Evolutionary conservation across 1,139 yeast genomes (phyloP).

Genomic region (Williopsis jadinii): DNA sequence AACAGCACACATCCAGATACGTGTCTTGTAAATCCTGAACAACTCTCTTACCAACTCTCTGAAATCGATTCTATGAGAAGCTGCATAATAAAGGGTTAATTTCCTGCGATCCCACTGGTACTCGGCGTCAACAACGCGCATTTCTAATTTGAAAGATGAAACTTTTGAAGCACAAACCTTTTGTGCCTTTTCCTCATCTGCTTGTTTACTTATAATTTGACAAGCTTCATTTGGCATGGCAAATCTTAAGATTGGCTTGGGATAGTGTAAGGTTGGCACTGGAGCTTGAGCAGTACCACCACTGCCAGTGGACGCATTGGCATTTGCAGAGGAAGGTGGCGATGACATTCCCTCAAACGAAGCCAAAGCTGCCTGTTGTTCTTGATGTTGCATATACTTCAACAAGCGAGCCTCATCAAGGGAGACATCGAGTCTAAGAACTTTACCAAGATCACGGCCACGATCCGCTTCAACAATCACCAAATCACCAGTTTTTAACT

Average conservation of each 20-base stretch:
- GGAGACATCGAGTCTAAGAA: conserved; percentile 59
- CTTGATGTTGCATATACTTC: conserved; percentile 46
- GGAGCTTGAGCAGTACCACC: not conserved
- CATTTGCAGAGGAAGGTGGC: conserved; percentile 7
- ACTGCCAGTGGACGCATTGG: conserved; percentile 1
- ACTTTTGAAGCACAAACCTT: conserved; percentile 30
- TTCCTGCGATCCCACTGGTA: conserved; percentile 94
- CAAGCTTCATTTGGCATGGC: conserved; percentile 32
- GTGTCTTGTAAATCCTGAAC: conserved; percentile 87
- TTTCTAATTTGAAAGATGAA: conserved; percentile 26
- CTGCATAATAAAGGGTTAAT: conserved; percentile 76
- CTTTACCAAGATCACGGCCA: conserved; percentile 84
- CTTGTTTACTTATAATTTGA: conserved; percentile 28
- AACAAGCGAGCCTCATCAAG: conserved; percentile 76
- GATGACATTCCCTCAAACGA: conserved; percentile 18
- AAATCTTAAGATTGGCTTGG: conserved; percentile 69
- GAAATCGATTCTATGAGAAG: conserved; percentile 80
- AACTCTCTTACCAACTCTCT: conserved; percentile 88
- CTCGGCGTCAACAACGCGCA: conserved; percentile 69
- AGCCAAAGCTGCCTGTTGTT: conserved; percentile 44
- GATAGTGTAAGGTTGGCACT: conserved; percentile 28
- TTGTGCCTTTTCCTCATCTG: conserved; percentile 42
- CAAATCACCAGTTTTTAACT: conserved; percentile 61
- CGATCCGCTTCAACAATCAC: conserved; percentile 96
- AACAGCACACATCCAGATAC: conserved; percentile 97